Percentiles rank a stretch among this genome's conserved stretches.
Conservation (phyloP, 2,329 filamentous ascomycete genomes). For the Colletotrichum karsti region DNA sequence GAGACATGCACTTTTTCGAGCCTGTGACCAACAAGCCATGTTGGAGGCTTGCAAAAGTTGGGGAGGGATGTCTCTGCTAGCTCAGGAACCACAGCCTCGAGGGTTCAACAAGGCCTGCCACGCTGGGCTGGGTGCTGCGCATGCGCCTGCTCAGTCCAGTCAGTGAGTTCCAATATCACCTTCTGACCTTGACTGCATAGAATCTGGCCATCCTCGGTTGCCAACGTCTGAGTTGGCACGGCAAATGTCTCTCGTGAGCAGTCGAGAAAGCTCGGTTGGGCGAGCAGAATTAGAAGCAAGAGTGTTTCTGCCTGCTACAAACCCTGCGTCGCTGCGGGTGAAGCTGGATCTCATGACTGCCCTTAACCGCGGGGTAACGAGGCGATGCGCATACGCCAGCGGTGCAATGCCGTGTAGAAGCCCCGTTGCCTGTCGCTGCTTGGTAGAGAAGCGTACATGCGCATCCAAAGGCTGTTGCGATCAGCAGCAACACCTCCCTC, state of each 20-base stretch:
- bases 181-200: slow-evolving; percentile 26
- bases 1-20: neutral
- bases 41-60: slow-evolving; percentile 3
- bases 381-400: slow-evolving; percentile 5
- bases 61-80: slow-evolving; percentile 15
- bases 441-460: neutral
- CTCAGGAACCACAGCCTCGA: slow-evolving; percentile 15
- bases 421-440: neutral
- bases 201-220: neutral
- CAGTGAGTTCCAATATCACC: slow-evolving; percentile 6
- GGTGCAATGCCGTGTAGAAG: slow-evolving; percentile 9
- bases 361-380: slow-evolving; percentile 14
- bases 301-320: neutral
- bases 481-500: slow-evolving; percentile 4
- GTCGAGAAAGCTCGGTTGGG: neutral
- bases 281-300: neutral
- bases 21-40: slow-evolving; percentile 17
- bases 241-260: slow-evolving; percentile 21
- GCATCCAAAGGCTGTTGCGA: neutral
- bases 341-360: slow-evolving; percentile 17
- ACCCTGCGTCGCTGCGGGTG: slow-evolving; percentile 1
- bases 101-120: slow-evolving; percentile 2
- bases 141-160: neutral
- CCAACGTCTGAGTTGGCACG: slow-evolving; percentile 23
- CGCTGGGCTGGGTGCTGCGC: slow-evolving; percentile 1